These are phyloP conservation scores for Fraxinus quadrangulata DNA, from an alignment of 257 asterid species.

Conservation along the genomic window DNA sequence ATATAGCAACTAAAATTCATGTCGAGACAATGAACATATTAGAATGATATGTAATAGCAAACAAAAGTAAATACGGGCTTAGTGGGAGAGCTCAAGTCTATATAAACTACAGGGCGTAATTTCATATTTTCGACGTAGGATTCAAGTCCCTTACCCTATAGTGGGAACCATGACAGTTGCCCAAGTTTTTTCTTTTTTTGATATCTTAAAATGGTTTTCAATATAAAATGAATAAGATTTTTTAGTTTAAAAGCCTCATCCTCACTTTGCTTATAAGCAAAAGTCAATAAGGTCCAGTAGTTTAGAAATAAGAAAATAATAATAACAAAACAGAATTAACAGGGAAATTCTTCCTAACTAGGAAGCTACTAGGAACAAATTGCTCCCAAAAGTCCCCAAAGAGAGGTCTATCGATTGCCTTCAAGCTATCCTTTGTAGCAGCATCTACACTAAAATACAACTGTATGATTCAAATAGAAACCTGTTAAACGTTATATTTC, in stretches of 20 bases:
- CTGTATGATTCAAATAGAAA: constrained; percentile 48
- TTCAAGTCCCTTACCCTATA: too few relatives aligned
- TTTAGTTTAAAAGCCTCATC: neutral
- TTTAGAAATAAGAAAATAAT: constrained; percentile 19
- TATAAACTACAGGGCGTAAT: too few relatives aligned
- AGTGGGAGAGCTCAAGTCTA: too few relatives aligned
- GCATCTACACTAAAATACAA: constrained; percentile 98
- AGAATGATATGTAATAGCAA: constrained; percentile 1
- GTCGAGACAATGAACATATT: neutral
- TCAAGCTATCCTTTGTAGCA: constrained; percentile 93
- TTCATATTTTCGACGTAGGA: too few relatives aligned
- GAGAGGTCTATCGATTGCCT: constrained; percentile 94
- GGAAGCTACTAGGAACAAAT: constrained; percentile 62
- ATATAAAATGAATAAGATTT: neutral
- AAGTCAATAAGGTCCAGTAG: neutral
- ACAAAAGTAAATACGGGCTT: neutral
- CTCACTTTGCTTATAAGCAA: neutral
- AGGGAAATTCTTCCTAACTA: constrained; percentile 3
- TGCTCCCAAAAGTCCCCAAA: constrained; percentile 99
- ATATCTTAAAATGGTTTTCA: neutral
- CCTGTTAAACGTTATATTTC: constrained; percentile 22
- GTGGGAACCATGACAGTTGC: neutral
- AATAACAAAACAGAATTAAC: constrained; percentile 13
- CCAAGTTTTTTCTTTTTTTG: neutral
- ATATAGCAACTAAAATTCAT: constrained; percentile 1